Conservation (phyloP, 225 moss, liverwort and hornwort genomes). For the Sphagnum tenellum region DNA sequence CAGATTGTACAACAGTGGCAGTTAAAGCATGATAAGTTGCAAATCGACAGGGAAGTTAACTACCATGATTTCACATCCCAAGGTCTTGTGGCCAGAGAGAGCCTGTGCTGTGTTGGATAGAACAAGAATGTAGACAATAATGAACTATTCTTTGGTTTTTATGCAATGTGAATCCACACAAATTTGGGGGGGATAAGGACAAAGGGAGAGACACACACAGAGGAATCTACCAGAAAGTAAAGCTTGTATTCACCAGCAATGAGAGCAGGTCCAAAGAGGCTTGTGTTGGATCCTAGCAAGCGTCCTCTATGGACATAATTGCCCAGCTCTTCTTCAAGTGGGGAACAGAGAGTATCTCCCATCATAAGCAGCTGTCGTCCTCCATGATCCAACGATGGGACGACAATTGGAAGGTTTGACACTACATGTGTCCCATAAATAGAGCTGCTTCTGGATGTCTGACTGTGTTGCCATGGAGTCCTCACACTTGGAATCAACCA, state of each 20-base stretch:
- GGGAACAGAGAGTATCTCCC: background rate
- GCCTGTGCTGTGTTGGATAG: too few species aligned
- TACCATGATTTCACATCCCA: too few species aligned
- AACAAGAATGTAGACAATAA: too few species aligned
- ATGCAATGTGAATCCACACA: too few species aligned
- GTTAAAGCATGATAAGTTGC: too few species aligned
- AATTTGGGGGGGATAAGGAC: too few species aligned
- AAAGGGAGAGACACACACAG: background rate
- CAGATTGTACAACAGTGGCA: background rate
- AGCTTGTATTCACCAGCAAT: constrained; percentile 53
- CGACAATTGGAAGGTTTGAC: constrained; percentile 15
- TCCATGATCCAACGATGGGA: constrained; percentile 22
- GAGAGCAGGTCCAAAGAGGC: constrained; percentile 58
- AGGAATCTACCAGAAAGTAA: constrained; percentile 48
- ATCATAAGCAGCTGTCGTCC: constrained; percentile 29
- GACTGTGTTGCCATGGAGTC: constrained; percentile 58
- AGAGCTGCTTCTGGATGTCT: constrained; percentile 13
- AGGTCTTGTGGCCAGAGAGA: too few species aligned
- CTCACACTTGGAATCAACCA: constrained; percentile 74
- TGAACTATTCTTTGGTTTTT: too few species aligned
- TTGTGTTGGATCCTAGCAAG: constrained; percentile 44
- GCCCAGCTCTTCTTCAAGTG: background rate
- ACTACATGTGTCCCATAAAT: constrained; percentile 11
- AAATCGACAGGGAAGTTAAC: too few species aligned
- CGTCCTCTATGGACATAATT: constrained; percentile 16